Percentiles rank a stretch among this genome's conserved stretches.
Conservation (phyloP, 192 early-diverging fungal species). For the Coemansia sp. region DNA sequence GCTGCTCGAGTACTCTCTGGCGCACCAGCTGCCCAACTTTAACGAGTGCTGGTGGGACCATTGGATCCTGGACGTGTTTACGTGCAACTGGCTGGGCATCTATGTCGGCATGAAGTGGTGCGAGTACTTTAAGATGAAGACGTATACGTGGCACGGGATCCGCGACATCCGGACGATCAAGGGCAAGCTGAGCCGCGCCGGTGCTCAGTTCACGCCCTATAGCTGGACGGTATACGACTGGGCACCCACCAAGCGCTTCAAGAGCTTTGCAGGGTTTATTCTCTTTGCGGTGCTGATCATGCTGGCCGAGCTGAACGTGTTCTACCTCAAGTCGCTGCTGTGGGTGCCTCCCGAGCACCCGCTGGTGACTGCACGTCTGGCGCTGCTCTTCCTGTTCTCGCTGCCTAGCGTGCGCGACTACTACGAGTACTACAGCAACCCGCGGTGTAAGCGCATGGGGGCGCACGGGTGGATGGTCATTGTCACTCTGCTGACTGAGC, state of each 20-base stretch:
- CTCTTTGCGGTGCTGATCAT: constrained; percentile 57
- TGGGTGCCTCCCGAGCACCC: constrained; percentile 89
- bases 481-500: constrained; percentile 83
- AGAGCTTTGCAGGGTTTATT: constrained; percentile 80
- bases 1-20: constrained; percentile 90
- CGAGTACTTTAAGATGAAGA: constrained; percentile 94
- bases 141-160: constrained; percentile 93
- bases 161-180: constrained; percentile 76
- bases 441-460: constrained; percentile 83
- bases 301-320: constrained; percentile 84
- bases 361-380: constrained; percentile 72
- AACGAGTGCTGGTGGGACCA: constrained; percentile 99
- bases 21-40: constrained; percentile 96
- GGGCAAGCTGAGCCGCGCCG: constrained; percentile 83
- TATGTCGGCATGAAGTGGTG: constrained; percentile 96
- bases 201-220: constrained; percentile 92
- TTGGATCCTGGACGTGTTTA: constrained; percentile 90
- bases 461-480: constrained; percentile 91
- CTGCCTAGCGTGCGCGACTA: constrained; percentile 84
- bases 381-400: constrained; percentile 80
- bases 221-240: constrained; percentile 93
- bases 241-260: constrained; percentile 83
- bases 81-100: constrained; percentile 93
- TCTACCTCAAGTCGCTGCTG: constrained; percentile 90
- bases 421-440: constrained; percentile 80